Percentiles rank a stretch among this genome's conserved stretches.
phyloP scores from a whole-genome alignment of 1,284 basidiomycete species.

The Takashimella koratensis region DNA sequence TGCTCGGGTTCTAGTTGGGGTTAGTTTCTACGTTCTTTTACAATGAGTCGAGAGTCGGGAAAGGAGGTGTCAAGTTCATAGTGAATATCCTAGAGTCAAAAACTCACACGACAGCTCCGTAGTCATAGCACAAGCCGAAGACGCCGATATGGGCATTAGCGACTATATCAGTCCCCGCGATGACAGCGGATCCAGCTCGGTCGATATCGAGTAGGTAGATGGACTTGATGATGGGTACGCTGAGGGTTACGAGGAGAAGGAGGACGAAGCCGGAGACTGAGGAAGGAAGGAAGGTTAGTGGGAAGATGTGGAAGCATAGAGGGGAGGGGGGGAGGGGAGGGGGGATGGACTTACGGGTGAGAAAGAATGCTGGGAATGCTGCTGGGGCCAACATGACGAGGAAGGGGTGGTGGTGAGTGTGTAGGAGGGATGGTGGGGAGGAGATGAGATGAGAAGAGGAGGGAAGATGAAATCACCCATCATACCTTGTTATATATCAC shows the following conservation, averaged over 20 bases:
- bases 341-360: slow-evolving; percentile 30
- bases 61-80: too few species aligned
- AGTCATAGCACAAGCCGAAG: slow-evolving; percentile 33
- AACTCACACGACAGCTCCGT: slow-evolving; percentile 14
- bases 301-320: too few species aligned
- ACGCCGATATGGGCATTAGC: slow-evolving; percentile 29
- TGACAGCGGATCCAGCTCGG: slow-evolving; percentile 34
- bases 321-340: not conserved
- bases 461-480: too few species aligned
- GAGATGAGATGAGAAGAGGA: too few species aligned
- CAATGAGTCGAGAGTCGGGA: too few species aligned
- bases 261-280: slow-evolving; percentile 60
- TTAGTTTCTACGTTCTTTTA: too few species aligned
- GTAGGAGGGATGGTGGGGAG: too few species aligned
- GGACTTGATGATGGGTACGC: slow-evolving; percentile 65
- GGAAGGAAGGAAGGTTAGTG: not conserved
- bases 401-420: not conserved
- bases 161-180: not conserved
- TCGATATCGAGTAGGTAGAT: slow-evolving; percentile 64
- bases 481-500: too few species aligned
- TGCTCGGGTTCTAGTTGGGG: too few species aligned
- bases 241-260: slow-evolving; percentile 67
- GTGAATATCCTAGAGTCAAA: too few species aligned
- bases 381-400: slow-evolving; percentile 31
- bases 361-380: slow-evolving; percentile 40